phyloP scores from a whole-genome alignment of 1,139 yeast genomes.

The Nadsonia starkeyi-henricii region DNA sequence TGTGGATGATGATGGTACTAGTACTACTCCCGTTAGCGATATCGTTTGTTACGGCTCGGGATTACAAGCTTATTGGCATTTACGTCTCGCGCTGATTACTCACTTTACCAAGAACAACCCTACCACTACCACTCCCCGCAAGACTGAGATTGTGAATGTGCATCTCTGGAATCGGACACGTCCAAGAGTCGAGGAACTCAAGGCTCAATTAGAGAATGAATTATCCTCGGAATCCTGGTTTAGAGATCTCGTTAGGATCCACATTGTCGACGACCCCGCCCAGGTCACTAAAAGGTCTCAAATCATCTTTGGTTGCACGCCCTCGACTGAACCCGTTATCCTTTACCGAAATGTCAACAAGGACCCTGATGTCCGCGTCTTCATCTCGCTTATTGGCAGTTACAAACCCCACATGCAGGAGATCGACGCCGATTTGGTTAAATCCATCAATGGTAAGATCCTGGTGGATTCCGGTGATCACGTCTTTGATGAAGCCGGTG shows the following conservation, averaged over 20 bases:
- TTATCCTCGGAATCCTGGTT: slow-evolving; percentile 29
- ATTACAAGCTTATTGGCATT: slow-evolving; percentile 55
- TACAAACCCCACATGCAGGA: slow-evolving; percentile 60
- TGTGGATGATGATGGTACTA: no score
- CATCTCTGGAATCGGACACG: slow-evolving; percentile 36
- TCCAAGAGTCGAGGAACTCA: slow-evolving; percentile 29
- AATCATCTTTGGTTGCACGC: slow-evolving; percentile 4
- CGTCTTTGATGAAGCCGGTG: slow-evolving; percentile 51
- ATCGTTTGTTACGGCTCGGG: slow-evolving; percentile 48
- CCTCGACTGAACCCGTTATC: slow-evolving; percentile 1
- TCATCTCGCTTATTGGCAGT: slow-evolving; percentile 50
- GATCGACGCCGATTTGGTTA: slow-evolving; percentile 35
- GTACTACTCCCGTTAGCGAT: slow-evolving; percentile 1
- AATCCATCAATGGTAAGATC: slow-evolving; percentile 24
- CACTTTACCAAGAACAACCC: background rate
- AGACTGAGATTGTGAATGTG: slow-evolving; percentile 25
- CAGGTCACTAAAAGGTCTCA: slow-evolving; percentile 5
- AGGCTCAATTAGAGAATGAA: slow-evolving; percentile 18
- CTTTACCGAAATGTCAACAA: background rate
- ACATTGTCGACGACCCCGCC: slow-evolving; percentile 21
- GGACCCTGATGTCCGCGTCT: slow-evolving; percentile 17
- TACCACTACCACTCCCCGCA: no score
- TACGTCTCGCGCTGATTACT: slow-evolving; percentile 29
- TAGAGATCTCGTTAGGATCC: slow-evolving; percentile 17
- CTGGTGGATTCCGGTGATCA: slow-evolving; percentile 50